Evolutionary conservation across 2,329 filamentous ascomycete genomes (phyloP).

Genomic region (Parascedosporium putredinis): DNA sequence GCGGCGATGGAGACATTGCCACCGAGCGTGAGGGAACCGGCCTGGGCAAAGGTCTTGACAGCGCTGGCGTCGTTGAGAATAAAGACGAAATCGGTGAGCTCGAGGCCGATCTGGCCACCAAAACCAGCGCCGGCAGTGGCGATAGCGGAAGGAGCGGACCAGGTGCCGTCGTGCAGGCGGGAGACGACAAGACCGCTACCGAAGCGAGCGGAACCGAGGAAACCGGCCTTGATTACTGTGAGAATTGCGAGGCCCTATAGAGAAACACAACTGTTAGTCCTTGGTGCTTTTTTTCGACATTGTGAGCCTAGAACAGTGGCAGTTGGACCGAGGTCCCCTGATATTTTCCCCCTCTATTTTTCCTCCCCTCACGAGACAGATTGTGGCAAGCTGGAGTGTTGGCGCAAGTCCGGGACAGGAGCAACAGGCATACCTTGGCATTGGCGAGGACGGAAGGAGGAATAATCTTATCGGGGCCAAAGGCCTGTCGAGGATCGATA

Average conservation of each 20-base stretch:
- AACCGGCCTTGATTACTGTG: conserved; percentile 79
- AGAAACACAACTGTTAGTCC: neutral
- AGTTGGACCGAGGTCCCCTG: no score
- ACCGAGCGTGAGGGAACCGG: conserved; percentile 81
- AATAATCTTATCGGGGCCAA: conserved; percentile 95
- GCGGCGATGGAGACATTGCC: conserved; percentile 95
- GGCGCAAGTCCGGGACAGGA: neutral
- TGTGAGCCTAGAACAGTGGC: no score
- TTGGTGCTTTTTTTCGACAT: neutral
- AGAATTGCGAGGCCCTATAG: conserved; percentile 66
- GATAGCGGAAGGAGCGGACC: conserved; percentile 76
- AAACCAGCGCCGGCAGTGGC: conserved; percentile 73
- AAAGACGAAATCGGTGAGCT: conserved; percentile 92
- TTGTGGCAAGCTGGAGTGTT: neutral
- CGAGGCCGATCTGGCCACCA: conserved; percentile 78
- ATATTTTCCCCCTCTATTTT: no score
- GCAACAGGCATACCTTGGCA: conserved; percentile 58
- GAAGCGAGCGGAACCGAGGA: conserved; percentile 72
- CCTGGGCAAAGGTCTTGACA: conserved; percentile 88
- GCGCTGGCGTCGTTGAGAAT: conserved; percentile 87
- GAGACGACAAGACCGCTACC: conserved; percentile 76
- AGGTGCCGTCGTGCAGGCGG: conserved; percentile 63
- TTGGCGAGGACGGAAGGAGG: conserved; percentile 80
- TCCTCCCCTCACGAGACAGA: no score
- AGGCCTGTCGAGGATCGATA: conserved; percentile 83